phyloP scores from a whole-genome alignment of 306 rosid species.

The Vigna nakashimae region DNA sequence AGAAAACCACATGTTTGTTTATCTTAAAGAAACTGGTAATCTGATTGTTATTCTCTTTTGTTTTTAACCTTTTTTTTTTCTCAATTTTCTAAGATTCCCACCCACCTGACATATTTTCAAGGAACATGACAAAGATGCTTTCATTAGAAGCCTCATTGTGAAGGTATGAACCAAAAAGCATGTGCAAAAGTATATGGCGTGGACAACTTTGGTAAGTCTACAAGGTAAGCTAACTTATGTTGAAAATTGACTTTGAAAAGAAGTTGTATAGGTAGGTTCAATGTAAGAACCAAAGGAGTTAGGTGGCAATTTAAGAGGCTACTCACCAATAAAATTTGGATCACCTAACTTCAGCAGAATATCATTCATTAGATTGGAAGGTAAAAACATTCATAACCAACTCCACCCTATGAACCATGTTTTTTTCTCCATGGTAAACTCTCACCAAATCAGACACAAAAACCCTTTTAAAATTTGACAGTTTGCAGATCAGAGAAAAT shows the following conservation, averaged over 20 bases:
- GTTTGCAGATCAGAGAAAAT: background rate
- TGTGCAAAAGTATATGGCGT: conserved; percentile 41
- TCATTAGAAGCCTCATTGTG: conserved; percentile 29
- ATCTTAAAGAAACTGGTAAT: background rate
- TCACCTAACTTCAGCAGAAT: conserved; percentile 51
- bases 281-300: conserved; percentile 35
- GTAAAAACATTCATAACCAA: conserved; percentile 10
- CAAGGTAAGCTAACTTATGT: conserved; percentile 36
- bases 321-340: conserved; percentile 17
- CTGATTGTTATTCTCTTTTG: conserved; percentile 35
- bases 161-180: conserved; percentile 50
- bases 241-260: conserved; percentile 42
- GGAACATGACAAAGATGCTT: conserved; percentile 23
- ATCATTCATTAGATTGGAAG: conserved; percentile 19
- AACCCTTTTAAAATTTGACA: background rate
- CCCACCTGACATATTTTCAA: conserved; percentile 16
- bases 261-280: conserved; percentile 12
- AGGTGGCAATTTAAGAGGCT: conserved; percentile 50
- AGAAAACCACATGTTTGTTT: background rate
- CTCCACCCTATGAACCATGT: conserved; percentile 1
- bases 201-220: conserved; percentile 41
- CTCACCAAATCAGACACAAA: background rate
- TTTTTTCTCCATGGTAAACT: conserved; percentile 10
- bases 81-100: conserved; percentile 41
- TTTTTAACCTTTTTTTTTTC: conserved; percentile 30